Conservation (phyloP, 176 grass and related monocot species). For the Raddia guianensis region DNA sequence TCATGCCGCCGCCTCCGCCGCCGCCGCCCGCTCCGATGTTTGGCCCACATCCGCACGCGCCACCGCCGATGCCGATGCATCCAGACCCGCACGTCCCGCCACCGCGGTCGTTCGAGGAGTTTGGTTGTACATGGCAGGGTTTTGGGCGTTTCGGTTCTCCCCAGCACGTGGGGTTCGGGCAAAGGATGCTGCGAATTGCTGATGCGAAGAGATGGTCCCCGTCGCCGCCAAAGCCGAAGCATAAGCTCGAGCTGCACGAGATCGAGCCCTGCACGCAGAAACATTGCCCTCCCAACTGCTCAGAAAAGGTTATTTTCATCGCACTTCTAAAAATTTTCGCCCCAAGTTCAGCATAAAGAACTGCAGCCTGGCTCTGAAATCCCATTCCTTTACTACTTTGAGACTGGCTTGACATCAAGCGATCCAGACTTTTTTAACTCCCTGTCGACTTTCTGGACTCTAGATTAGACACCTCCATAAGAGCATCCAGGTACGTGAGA, state of each 20-base stretch:
- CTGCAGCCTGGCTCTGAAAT: not conserved
- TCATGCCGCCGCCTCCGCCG: slow-evolving; percentile 18
- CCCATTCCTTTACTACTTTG: too few species aligned
- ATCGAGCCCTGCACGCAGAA: not conserved
- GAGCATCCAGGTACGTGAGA: too few species aligned
- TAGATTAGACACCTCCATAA: too few species aligned
- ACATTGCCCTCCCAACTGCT: not conserved
- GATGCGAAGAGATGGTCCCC: not conserved
- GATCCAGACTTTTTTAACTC: too few species aligned
- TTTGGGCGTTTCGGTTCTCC: not conserved
- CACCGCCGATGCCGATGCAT: slow-evolving; percentile 12
- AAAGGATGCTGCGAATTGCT: not conserved
- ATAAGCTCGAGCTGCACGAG: slow-evolving; percentile 33
- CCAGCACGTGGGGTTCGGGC: not conserved
- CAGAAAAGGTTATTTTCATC: not conserved
- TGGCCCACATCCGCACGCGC: not conserved
- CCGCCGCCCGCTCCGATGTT: not conserved
- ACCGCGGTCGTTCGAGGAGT: not conserved
- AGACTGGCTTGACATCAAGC: too few species aligned
- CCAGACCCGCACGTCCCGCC: not conserved
- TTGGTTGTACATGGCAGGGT: not conserved
- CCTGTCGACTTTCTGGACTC: too few species aligned
- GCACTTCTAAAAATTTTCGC: not conserved
- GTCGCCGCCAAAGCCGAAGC: slow-evolving; percentile 10
- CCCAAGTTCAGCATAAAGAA: slow-evolving; percentile 17